These are phyloP conservation scores for Elongisporangium anandrum DNA, from an alignment of 352 stramenopile species.

Conservation along the genomic window DNA sequence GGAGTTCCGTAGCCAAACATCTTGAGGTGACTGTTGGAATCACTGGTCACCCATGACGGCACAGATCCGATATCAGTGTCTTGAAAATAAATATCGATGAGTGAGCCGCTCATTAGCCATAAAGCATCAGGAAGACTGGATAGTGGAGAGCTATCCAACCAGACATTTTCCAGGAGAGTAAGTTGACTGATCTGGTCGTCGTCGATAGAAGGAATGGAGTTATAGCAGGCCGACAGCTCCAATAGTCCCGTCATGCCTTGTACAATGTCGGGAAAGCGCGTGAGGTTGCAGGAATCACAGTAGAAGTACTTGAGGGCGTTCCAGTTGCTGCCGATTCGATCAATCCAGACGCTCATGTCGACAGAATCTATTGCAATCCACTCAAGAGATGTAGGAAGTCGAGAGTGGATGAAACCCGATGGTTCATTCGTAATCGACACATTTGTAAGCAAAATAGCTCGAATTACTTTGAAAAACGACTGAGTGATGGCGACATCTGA, in stretches of 20 bases:
- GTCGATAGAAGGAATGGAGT: neutral
- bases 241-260: neutral
- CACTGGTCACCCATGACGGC: slow-evolving; percentile 3
- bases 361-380: neutral
- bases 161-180: neutral
- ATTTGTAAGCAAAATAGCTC: neutral
- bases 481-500: neutral
- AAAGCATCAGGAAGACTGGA: slow-evolving; percentile 1
- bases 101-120: slow-evolving; percentile 1
- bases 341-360: neutral
- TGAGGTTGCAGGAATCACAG: slow-evolving; percentile 4
- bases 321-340: slow-evolving; percentile 2
- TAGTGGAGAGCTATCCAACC: slow-evolving; percentile 1
- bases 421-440: neutral
- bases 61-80: slow-evolving; percentile 1
- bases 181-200: neutral
- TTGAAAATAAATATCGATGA: slow-evolving; percentile 7
- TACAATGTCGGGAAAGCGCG: neutral
- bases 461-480: neutral
- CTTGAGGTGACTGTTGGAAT: neutral
- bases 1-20: neutral
- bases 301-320: slow-evolving; percentile 7
- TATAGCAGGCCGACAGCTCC: slow-evolving; percentile 3
- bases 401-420: neutral
- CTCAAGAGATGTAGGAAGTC: neutral